Evolutionary conservation across 768 basidiomycete species (phyloP).

Genomic region (Naematelia encephala): DNA sequence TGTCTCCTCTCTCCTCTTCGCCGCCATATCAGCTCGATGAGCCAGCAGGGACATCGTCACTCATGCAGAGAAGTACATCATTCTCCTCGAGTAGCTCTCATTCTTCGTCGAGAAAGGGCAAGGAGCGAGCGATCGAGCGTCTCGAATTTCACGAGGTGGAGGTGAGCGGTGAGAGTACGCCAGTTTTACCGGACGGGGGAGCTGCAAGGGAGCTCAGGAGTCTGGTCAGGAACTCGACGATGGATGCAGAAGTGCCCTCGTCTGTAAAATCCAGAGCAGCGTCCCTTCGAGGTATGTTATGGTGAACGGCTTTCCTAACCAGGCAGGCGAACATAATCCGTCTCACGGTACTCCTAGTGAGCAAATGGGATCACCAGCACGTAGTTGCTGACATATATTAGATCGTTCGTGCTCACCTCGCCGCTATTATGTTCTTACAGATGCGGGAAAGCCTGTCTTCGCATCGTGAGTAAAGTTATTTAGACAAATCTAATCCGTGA

Average conservation of each 20-base stretch:
- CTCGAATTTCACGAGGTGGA: conserved; percentile 7
- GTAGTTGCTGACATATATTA: too few relatives aligned
- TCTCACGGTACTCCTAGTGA: not conserved
- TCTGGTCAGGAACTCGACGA: conserved; percentile 14
- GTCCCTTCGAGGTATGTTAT: conserved; percentile 3
- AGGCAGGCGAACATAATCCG: not conserved
- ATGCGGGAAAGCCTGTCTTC: conserved; percentile 98
- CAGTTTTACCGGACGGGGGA: conserved; percentile 7
- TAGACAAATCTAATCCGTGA: conserved; percentile 26
- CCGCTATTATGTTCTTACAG: conserved; percentile 87
- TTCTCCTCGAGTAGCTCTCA: not conserved
- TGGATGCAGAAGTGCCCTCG: not conserved
- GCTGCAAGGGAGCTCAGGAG: conserved; percentile 19
- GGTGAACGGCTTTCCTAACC: not conserved
- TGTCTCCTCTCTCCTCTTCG: not conserved
- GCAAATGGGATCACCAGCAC: not conserved
- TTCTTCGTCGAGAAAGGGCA: conserved; percentile 24
- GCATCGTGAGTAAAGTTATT: conserved; percentile 59
- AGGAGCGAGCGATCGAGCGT: conserved; percentile 20
- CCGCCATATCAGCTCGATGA: not conserved
- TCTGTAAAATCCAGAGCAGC: not conserved
- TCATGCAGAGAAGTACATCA: not conserved
- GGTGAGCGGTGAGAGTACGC: conserved; percentile 15
- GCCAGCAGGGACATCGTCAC: not conserved
- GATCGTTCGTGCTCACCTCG: conserved; percentile 47